Evolutionary conservation across 2,329 filamentous ascomycete genomes (phyloP), one percentile per base, ranked within the genome.

Genomic region (Kalmusia sp.): DNA sequence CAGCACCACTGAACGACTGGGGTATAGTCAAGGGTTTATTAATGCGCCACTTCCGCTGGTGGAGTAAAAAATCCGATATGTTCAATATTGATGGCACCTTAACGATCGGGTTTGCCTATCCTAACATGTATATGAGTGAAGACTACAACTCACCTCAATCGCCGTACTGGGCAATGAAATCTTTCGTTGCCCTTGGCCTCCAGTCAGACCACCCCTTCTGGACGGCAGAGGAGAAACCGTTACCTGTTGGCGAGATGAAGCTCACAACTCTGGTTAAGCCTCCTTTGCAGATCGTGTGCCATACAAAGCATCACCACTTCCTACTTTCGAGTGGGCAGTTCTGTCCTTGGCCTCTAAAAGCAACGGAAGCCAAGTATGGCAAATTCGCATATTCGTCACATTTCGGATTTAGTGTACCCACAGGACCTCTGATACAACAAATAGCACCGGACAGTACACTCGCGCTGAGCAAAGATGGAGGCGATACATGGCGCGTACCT

Each of bases 81-180:
- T 84, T 84, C 63, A 70, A 79, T 43, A 30, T 71, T 0, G 81
- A 84, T 50, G 80, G 81, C 0, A 82, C 80, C 0, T 37, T 84
- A 15, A 82, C 76, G 2, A 81, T 83, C 30, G 81, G 75, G 9
- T 79, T 74, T 45, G 61, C 70, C 1, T 78, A 76, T 31, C 74
- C 75, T 8, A 84, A 84, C 56, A 82, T 83, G 78, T 84, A 79
- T 58, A 76, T 84, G 75, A 72, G 73, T 30, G 82, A 85, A 61
- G 79, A 83, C 56, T 84, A 85, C 64, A 84, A 84, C 60, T 84
- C 82, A 1, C 81, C 82, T 0, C 82, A 84, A 54, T 84, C 81
- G 0, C 72, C 77, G 0, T 85, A 84, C 59, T 84, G 82, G 82
- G 78, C 76, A 6, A 65, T 84, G 19, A 84, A 84, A 51, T 77